Percentiles rank a stretch among this genome's conserved stretches.
phyloP scores from a whole-genome alignment of 2,329 filamentous ascomycete genomes.

The Westerdykella sp. region DNA sequence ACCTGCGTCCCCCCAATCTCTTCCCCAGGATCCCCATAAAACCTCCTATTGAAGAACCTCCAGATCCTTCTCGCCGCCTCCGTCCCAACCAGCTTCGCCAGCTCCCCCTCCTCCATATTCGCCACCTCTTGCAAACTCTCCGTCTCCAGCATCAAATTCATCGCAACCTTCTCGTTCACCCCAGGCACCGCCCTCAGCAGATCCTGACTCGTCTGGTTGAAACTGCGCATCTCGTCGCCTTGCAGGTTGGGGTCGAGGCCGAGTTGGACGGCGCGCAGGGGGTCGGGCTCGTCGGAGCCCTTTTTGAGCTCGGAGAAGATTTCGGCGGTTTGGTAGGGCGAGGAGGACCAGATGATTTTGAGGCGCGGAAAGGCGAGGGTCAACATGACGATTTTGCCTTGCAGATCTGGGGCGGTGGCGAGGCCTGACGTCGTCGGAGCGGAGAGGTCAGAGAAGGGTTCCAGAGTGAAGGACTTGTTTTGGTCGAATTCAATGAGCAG shows the following conservation, averaged over 20 bases:
- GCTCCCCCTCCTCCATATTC: slow-evolving; percentile 70
- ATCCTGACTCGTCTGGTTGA: slow-evolving; percentile 81
- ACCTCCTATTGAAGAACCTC: slow-evolving; percentile 69
- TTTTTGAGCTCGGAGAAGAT: slow-evolving; percentile 94
- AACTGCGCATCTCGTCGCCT: slow-evolving; percentile 56
- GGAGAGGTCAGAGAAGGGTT: slow-evolving; percentile 46
- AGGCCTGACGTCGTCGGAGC: slow-evolving; percentile 51
- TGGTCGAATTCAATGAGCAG: slow-evolving; percentile 97
- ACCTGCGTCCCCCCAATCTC: slow-evolving; percentile 13
- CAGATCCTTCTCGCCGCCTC: slow-evolving; percentile 71
- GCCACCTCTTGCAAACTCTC: slow-evolving; percentile 76
- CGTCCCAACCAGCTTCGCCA: slow-evolving; percentile 68
- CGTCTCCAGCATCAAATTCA: slow-evolving; percentile 63
- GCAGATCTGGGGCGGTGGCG: slow-evolving; percentile 62
- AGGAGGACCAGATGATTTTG: slow-evolving; percentile 88
- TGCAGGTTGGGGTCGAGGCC: slow-evolving; percentile 61
- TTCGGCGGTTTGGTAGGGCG: slow-evolving; percentile 92
- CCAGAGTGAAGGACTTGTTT: slow-evolving; percentile 93
- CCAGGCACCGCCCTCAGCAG: slow-evolving; percentile 84
- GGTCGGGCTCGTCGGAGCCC: slow-evolving; percentile 83
- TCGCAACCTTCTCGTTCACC: slow-evolving; percentile 66
- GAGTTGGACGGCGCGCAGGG: slow-evolving; percentile 74
- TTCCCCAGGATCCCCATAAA: slow-evolving; percentile 32
- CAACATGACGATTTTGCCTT: slow-evolving; percentile 85
- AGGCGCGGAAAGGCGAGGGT: slow-evolving; percentile 87